phyloP scores from a whole-genome alignment of 192 early-diverging fungal species.

The Gaertneriomyces semiglobifer region DNA sequence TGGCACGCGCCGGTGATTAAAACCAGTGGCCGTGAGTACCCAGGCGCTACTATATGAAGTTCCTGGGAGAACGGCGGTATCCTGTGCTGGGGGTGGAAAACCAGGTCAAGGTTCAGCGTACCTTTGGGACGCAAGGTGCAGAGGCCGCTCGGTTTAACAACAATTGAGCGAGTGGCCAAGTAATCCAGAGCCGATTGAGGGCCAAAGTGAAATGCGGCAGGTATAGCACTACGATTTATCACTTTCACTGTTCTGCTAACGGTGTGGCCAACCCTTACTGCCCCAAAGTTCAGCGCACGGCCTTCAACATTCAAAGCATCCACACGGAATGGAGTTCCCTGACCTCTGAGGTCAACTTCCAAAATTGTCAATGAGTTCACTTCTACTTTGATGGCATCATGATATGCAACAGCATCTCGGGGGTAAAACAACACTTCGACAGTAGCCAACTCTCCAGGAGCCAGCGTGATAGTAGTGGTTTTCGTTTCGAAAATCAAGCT shows the following conservation, averaged over 20 bases:
- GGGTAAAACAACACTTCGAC: slow-evolving; percentile 51
- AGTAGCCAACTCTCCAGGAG: slow-evolving; percentile 39
- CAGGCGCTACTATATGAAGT: slow-evolving; percentile 44
- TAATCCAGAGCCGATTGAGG: slow-evolving; percentile 33
- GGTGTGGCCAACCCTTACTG: slow-evolving; percentile 48
- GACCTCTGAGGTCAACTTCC: slow-evolving; percentile 43
- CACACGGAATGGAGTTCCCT: slow-evolving; percentile 48
- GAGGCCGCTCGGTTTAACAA: slow-evolving; percentile 29
- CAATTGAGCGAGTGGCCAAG: slow-evolving; percentile 33
- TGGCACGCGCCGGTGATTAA: slow-evolving; percentile 51
- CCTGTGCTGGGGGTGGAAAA: slow-evolving; percentile 46
- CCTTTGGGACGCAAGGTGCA: slow-evolving; percentile 44
- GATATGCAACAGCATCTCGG: slow-evolving; percentile 38
- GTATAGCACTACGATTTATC: slow-evolving; percentile 50
- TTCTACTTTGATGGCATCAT: slow-evolving; percentile 52
- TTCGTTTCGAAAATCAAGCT: slow-evolving; percentile 41
- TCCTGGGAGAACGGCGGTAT: slow-evolving; percentile 56
- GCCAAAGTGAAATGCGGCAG: slow-evolving; percentile 45
- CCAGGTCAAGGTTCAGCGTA: slow-evolving; percentile 42
- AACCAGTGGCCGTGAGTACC: slow-evolving; percentile 39
- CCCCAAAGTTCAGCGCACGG: slow-evolving; percentile 54
- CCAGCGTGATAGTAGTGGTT: slow-evolving; percentile 26
- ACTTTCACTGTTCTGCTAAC: slow-evolving; percentile 40
- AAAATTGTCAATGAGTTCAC: slow-evolving; percentile 50
- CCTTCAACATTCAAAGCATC: slow-evolving; percentile 42